Evolutionary conservation across 768 basidiomycete species (phyloP).

Genomic region (Boletus reticulatus): DNA sequence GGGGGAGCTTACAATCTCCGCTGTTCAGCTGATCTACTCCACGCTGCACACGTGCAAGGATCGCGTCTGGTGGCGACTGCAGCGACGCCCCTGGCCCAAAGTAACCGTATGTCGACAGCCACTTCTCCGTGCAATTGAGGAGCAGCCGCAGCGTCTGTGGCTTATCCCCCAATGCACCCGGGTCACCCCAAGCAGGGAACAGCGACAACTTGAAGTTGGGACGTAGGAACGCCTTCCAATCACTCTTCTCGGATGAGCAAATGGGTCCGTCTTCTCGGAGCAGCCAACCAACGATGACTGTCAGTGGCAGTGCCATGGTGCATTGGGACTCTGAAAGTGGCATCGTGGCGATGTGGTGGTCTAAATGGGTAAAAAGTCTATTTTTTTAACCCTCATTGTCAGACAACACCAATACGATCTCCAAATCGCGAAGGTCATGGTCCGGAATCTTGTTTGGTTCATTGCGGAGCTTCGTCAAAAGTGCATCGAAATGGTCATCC

Average conservation of each 20-base stretch:
- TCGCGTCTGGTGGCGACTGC: no score
- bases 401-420: conserved; percentile 1
- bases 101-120: no score
- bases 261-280: background rate
- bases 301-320: background rate
- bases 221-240: background rate
- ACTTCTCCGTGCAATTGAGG: no score
- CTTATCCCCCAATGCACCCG: background rate
- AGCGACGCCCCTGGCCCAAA: no score
- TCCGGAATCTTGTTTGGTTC: conserved; percentile 1
- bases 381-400: background rate
- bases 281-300: background rate
- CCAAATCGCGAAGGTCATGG: background rate
- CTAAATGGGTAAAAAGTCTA: background rate
- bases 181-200: background rate
- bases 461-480: background rate
- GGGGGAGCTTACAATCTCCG: no score
- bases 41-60: no score
- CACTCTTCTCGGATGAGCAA: background rate
- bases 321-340: background rate
- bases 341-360: background rate
- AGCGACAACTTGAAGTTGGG: background rate
- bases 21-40: no score
- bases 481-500: background rate
- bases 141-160: background rate